phyloP scores from a whole-genome alignment of 2,329 filamentous ascomycete species.

The Aspergillus pseudonomiae region DNA sequence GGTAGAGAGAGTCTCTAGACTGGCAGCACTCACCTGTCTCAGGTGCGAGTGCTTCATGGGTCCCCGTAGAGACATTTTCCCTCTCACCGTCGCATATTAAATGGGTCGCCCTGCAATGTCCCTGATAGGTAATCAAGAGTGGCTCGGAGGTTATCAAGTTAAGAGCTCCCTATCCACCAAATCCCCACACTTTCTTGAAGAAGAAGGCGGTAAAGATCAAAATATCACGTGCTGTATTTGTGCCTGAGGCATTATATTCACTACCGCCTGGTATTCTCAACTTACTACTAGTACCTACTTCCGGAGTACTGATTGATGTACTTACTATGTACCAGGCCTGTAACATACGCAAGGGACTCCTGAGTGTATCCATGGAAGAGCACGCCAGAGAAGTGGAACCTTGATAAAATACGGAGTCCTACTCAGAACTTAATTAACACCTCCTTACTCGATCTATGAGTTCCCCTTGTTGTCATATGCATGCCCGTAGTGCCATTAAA shows the following conservation, averaged over 20 bases:
- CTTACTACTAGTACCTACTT: too few species aligned
- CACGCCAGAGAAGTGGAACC: background rate
- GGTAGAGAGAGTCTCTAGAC: constrained; percentile 39
- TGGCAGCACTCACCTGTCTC: constrained; percentile 45
- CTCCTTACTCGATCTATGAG: background rate
- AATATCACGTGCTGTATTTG: background rate
- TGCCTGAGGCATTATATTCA: background rate
- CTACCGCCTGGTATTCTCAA: too few species aligned
- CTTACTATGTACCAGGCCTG: too few species aligned
- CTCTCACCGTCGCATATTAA: constrained; percentile 25
- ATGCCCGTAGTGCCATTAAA: background rate
- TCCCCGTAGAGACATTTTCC: constrained; percentile 43
- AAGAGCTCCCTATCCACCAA: background rate
- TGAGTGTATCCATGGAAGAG: background rate
- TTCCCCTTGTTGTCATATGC: background rate
- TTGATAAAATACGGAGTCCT: background rate
- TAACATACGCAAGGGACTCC: background rate
- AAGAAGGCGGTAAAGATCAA: background rate
- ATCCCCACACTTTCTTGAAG: background rate
- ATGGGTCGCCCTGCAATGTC: background rate
- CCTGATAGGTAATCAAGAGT: constrained; percentile 1
- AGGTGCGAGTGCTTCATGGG: constrained; percentile 45
- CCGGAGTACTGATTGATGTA: too few species aligned
- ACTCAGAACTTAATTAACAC: background rate
- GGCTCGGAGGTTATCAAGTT: background rate